Conservation (phyloP, 306 rosid genomes). For the Nissolia schottii region DNA sequence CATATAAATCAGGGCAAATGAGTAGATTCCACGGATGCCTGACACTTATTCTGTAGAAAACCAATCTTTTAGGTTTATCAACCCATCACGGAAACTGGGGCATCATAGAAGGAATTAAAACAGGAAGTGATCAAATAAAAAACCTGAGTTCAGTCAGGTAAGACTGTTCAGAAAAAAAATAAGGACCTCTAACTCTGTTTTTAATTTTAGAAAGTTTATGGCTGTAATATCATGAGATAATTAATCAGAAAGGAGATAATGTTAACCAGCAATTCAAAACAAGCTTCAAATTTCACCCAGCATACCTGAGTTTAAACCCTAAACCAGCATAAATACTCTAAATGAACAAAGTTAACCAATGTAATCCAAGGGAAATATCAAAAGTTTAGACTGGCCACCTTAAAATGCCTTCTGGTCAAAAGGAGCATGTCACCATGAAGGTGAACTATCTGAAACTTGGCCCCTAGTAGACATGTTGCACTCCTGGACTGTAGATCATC, state of each 20-base stretch:
- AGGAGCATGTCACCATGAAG: no score
- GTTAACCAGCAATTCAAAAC: background rate
- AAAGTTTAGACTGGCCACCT: no score
- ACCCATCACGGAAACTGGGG: background rate
- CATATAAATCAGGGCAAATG: background rate
- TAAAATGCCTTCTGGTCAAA: no score
- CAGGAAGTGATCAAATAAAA: background rate
- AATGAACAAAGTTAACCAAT: no score
- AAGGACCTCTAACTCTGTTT: background rate
- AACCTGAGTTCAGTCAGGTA: background rate
- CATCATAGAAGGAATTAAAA: background rate
- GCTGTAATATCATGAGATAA: background rate
- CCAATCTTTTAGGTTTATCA: no score
- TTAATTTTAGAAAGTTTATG: no score
- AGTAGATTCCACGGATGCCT: background rate
- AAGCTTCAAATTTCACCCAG: background rate
- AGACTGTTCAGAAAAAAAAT: background rate
- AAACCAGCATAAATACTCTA: no score
- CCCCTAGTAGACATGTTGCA: no score
- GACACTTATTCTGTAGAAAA: no score
- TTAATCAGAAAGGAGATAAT: background rate
- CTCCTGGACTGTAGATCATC: constrained; percentile 52
- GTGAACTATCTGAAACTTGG: no score
- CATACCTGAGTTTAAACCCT: no score
- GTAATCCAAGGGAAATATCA: no score